These are phyloP conservation scores for Malus hybrid DNA, from an alignment of 331 rosid genomes.

Conservation along the genomic window DNA sequence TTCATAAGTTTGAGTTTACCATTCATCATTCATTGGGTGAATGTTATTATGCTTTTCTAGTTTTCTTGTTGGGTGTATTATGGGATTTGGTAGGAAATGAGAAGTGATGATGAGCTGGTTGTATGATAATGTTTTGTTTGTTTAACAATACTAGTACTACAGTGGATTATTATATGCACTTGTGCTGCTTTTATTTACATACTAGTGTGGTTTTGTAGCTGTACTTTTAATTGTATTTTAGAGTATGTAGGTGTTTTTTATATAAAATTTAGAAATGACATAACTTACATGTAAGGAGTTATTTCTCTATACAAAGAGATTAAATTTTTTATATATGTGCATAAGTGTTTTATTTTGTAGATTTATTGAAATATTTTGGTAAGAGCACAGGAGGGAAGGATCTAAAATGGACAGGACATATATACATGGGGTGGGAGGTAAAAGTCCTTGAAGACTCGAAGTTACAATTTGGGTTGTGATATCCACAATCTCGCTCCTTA, in stretches of 20 bases:
- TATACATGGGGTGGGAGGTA: not conserved
- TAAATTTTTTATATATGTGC: too few relatives aligned
- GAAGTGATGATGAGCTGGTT: not conserved
- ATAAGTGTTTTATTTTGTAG: too few relatives aligned
- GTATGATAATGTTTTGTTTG: not conserved
- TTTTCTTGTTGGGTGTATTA: not conserved
- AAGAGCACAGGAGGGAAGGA: not conserved
- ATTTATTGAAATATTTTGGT: too few relatives aligned
- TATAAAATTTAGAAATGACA: not conserved
- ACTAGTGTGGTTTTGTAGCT: too few relatives aligned
- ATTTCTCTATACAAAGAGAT: too few relatives aligned
- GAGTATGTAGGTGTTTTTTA: not conserved
- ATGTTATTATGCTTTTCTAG: not conserved
- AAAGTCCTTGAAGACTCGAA: too few relatives aligned
- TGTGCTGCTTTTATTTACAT: not conserved
- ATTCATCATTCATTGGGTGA: not conserved
- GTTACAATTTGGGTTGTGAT: too few relatives aligned
- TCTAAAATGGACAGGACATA: not conserved
- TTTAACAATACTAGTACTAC: not conserved
- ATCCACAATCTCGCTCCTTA: too few relatives aligned
- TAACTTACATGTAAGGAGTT: too few relatives aligned
- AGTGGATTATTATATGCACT: not conserved
- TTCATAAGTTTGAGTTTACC: not conserved
- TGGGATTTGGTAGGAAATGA: slow-evolving; percentile 12
- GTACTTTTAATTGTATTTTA: too few relatives aligned